These are phyloP conservation scores for Botrytis tulipae DNA, from an alignment of 2,329 filamentous ascomycete genomes.

Conservation along the genomic window DNA sequence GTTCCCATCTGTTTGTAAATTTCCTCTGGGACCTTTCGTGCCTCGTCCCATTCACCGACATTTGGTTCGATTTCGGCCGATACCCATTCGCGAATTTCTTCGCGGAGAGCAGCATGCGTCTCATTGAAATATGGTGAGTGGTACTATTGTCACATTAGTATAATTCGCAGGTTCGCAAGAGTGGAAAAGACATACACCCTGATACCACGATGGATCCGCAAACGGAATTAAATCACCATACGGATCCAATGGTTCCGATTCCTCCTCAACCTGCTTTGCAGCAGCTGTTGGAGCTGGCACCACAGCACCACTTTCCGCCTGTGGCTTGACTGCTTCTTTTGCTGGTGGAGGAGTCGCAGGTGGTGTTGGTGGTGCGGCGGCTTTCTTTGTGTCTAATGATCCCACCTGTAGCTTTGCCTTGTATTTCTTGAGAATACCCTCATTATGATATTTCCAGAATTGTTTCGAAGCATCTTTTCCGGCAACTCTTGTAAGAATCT, in stretches of 20 bases:
- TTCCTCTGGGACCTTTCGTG: slow-evolving; percentile 78
- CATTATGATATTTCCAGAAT: slow-evolving; percentile 41
- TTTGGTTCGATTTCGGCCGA: slow-evolving; percentile 85
- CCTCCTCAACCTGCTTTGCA: slow-evolving; percentile 36
- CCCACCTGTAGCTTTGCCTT: slow-evolving; percentile 83
- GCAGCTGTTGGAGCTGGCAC: slow-evolving; percentile 45
- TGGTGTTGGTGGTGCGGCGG: slow-evolving; percentile 50
- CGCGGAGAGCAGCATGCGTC: slow-evolving; percentile 84
- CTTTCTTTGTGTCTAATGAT: slow-evolving; percentile 84
- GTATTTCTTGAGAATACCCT: slow-evolving; percentile 53
- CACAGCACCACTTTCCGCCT: slow-evolving; percentile 56
- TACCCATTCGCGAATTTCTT: slow-evolving; percentile 90
- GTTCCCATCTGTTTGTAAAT: slow-evolving; percentile 97
- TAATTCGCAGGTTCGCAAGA: not conserved
- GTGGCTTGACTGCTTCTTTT: slow-evolving; percentile 54
- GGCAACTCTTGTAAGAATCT: slow-evolving; percentile 38
- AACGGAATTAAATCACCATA: slow-evolving; percentile 89
- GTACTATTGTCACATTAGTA: slow-evolving; percentile 56
- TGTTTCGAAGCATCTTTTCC: slow-evolving; percentile 40
- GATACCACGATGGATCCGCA: slow-evolving; percentile 91
- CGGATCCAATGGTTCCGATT: slow-evolving; percentile 74
- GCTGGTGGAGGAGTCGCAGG: slow-evolving; percentile 46
- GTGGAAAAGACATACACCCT: slow-evolving; percentile 65
- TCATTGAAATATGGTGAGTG: slow-evolving; percentile 97
- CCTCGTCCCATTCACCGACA: slow-evolving; percentile 96